Evolutionary conservation across 495 filamentous ascomycete genomes (phyloP).

Genomic region (Neurospora discreta): DNA sequence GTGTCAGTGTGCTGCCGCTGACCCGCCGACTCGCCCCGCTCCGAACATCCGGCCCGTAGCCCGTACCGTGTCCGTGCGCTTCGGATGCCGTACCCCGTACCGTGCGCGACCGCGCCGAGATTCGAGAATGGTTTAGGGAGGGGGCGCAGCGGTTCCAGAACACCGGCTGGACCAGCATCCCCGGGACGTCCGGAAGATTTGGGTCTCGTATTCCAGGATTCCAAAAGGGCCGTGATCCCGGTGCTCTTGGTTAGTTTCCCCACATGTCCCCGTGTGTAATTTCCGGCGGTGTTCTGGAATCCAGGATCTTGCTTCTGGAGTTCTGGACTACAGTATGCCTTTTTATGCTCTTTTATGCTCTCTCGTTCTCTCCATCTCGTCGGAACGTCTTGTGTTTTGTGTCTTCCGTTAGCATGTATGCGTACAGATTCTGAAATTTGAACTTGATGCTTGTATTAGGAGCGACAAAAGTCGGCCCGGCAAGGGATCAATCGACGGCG

Average conservation of each 20-base stretch:
- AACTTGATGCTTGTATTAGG: not conserved
- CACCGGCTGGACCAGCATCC: not conserved
- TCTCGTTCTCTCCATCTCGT: not conserved
- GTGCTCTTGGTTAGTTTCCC: not conserved
- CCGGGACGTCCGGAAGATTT: not conserved
- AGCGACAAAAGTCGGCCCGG: not conserved
- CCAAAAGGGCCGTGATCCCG: not conserved
- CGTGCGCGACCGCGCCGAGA: not conserved
- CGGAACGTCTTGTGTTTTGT: not conserved
- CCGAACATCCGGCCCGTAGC: not conserved
- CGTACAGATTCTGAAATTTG: not conserved
- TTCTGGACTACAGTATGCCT: no score
- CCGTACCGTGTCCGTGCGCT: not conserved
- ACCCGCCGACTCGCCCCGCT: not conserved
- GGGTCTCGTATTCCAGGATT: not conserved
- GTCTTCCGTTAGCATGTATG: not conserved
- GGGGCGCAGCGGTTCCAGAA: not conserved
- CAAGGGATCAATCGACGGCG: not conserved
- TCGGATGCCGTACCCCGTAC: not conserved
- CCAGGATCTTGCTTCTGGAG: no score
- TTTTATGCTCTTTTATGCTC: not conserved
- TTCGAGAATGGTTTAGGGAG: no score
- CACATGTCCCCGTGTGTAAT: not conserved
- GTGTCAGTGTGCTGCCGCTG: not conserved
- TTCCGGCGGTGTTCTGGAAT: not conserved